Evolutionary conservation across 2,329 filamentous ascomycete species (phyloP), one percentile per base, ranked within the genome.

Genomic region (Byssoonygena ceratinophila): DNA sequence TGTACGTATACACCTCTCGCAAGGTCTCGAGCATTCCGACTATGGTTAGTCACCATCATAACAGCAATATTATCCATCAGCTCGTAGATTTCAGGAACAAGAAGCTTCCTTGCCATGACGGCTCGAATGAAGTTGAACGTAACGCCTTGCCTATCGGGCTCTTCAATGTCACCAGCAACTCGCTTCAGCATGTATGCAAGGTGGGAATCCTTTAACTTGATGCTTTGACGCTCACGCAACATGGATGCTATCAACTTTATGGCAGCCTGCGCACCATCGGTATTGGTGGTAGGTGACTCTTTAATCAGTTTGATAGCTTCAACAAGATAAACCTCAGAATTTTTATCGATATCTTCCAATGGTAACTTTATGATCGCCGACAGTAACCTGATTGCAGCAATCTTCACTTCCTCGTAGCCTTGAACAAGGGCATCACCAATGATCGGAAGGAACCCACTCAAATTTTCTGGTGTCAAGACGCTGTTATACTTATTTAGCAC

Each of bases 31-130:
- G 91, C 91, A 58, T 85, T 83, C 60, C 85, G 85, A 60, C 94
- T 90, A 57, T 95, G 87, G 64, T 97, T 97, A 41, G 86, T 95
- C 53, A 98, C 85, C 90, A 97, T 97, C 66, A 96, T 85, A 2
- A 80, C 83, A 44, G 88, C 87, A 27, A 94, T 84, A 61, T 89
- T 83, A 65, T 98, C 92, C 57, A 96, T 79, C 7, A 85, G 84
- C 63, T 97, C 91, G 64, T 98, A 98, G 27, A 98, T 83, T 39
- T 85, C 79, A 0, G 90, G 84, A 6, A 94, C 89, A 61, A 95
- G 79, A 40, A 97, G 76, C 64, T 85, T 91, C 16, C 90, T 81
- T 50, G 87, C 84, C 64, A 98, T 79, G 23, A 97, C 82, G 0
- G 88, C 85, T 39, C 90, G 84, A 54, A 98, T 71, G 68, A 98